A percentile compares a stretch with the other conserved stretches of the same genome.
phyloP scores from a whole-genome alignment of 208 protist genomes.

The Blastocrithidia nonstop region DNA sequence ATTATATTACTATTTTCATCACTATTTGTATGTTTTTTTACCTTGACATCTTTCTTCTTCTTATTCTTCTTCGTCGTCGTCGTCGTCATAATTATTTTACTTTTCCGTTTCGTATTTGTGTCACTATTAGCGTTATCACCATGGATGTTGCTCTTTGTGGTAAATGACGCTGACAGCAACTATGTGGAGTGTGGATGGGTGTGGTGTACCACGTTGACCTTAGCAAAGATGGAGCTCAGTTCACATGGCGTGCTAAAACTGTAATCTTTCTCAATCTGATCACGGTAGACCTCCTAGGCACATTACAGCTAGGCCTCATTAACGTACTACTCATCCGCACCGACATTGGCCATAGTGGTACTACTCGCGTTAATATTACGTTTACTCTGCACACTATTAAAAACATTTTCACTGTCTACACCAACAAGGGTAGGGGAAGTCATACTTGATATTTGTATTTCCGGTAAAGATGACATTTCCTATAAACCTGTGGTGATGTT shows the following conservation, averaged over 20 bases:
- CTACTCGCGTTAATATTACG: not conserved
- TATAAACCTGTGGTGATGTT: too few relatives aligned
- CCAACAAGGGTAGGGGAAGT: too few relatives aligned
- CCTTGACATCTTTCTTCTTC: too few relatives aligned
- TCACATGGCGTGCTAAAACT: conserved; percentile 36
- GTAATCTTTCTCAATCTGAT: conserved; percentile 72
- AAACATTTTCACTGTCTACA: too few relatives aligned
- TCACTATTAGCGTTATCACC: conserved; percentile 1
- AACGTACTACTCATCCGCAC: conserved; percentile 33
- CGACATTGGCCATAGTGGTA: not conserved
- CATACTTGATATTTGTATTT: too few relatives aligned
- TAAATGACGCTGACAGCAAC: not conserved
- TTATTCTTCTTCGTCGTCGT: too few relatives aligned
- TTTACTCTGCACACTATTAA: too few relatives aligned
- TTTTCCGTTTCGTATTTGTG: too few relatives aligned
- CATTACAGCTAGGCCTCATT: conserved; percentile 29
- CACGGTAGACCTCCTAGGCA: conserved; percentile 55
- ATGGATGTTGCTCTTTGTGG: not conserved
- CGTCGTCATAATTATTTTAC: too few relatives aligned
- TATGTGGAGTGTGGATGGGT: not conserved
- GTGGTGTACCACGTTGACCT: conserved; percentile 1
- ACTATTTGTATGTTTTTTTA: too few relatives aligned
- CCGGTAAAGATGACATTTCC: too few relatives aligned
- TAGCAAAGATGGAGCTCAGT: conserved; percentile 7
- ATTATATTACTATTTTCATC: too few relatives aligned